phyloP scores from a whole-genome alignment of 108 stramenopile genomes.

The Cyclostephanos tholiformis region DNA sequence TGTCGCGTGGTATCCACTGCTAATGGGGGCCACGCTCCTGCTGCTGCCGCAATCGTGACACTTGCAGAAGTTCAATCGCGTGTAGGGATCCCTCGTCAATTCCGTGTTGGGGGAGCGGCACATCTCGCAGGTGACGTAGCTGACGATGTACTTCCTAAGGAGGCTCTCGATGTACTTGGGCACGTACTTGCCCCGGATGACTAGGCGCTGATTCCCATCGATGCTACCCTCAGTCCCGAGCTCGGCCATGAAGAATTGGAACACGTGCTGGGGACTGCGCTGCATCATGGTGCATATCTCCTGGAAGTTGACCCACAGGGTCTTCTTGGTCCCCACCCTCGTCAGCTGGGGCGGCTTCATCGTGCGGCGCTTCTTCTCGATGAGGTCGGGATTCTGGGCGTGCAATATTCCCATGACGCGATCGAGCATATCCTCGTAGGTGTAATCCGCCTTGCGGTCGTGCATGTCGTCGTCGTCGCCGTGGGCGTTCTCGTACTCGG shows the following conservation, averaged over 20 bases:
- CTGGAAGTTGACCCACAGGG: constrained; percentile 99
- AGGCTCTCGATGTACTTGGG: constrained; percentile 98
- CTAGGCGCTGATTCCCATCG: constrained; percentile 98
- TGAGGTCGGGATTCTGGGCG: constrained; percentile 95
- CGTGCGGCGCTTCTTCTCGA: constrained; percentile 96
- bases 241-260: constrained; percentile 99
- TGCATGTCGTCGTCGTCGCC: constrained; percentile 74
- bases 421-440: constrained; percentile 89
- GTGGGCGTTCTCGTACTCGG: constrained; percentile 61
- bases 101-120: constrained; percentile 97
- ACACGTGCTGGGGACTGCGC: constrained; percentile 96
- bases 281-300: constrained; percentile 99
- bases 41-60: constrained; percentile 94
- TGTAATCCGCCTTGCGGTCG: constrained; percentile 87
- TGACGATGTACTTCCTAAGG: constrained; percentile 97
- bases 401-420: constrained; percentile 89
- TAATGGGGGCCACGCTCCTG: constrained; percentile 94
- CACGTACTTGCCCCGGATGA: constrained; percentile 96
- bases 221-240: constrained; percentile 98
- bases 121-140: constrained; percentile 99
- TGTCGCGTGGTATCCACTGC: constrained; percentile 98
- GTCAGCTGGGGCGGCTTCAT: constrained; percentile 98
- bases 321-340: constrained; percentile 93
- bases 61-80: constrained; percentile 93
- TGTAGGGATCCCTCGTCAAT: constrained; percentile 88